phyloP scores from a whole-genome alignment of 2,329 filamentous ascomycete genomes.

The Ciborinia camelliae region DNA sequence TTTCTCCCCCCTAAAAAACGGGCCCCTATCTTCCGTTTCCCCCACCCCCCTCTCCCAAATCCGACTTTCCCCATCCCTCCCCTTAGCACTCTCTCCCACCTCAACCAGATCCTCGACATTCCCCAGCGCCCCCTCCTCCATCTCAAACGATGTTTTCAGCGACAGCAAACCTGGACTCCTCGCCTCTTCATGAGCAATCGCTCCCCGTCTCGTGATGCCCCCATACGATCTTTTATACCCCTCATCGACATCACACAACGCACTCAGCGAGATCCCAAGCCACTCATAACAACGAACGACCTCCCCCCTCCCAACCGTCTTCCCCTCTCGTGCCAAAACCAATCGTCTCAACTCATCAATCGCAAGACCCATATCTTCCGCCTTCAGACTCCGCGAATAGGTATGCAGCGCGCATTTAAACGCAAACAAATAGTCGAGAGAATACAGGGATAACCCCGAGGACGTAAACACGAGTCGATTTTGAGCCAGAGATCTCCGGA shows the following conservation, averaged over 20 bases:
- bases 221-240: conserved; percentile 58
- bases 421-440: conserved; percentile 61
- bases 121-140: conserved; percentile 5
- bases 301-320: conserved; percentile 48
- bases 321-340: conserved; percentile 52
- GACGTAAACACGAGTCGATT: conserved; percentile 60
- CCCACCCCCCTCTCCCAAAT: background rate
- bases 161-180: conserved; percentile 27
- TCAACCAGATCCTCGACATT: conserved; percentile 20
- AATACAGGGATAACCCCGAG: conserved; percentile 56
- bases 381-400: conserved; percentile 48
- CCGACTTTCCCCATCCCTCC: conserved; percentile 23
- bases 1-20: conserved; percentile 44
- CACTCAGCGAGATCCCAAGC: conserved; percentile 50
- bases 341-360: conserved; percentile 61
- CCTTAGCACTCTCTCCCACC: conserved; percentile 30
- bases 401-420: conserved; percentile 59
- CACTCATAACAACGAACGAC: conserved; percentile 56
- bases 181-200: conserved; percentile 42
- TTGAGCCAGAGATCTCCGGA: conserved; percentile 55
- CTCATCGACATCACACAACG: conserved; percentile 52
- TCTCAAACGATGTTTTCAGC: conserved; percentile 25
- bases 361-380: conserved; percentile 51
- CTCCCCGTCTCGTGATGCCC: conserved; percentile 45
- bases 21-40: conserved; percentile 29